A percentile compares a stretch with the other conserved stretches of the same genome.
These are phyloP conservation scores for Dalbergia oliveri DNA, from an alignment of 306 rosid species.

Conservation along the genomic window DNA sequence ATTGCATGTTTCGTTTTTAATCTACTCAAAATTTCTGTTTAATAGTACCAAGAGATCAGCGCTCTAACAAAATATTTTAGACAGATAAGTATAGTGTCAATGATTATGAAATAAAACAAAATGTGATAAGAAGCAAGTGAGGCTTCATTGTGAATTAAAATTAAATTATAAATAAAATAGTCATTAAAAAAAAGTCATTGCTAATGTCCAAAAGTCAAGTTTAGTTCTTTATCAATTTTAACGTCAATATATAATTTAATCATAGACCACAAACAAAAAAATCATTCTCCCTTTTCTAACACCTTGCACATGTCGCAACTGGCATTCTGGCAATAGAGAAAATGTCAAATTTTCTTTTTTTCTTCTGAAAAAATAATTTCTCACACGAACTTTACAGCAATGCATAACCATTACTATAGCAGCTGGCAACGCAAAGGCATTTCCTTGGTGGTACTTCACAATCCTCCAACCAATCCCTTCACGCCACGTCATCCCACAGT, in stretches of 20 bases:
- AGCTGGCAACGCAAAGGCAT: slow-evolving; percentile 18
- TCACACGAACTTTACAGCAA: no score
- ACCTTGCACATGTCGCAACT: background rate
- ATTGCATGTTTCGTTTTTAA: no score
- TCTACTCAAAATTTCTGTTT: no score
- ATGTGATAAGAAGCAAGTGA: no score
- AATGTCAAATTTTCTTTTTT: background rate
- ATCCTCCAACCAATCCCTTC: slow-evolving; percentile 1
- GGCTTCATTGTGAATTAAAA: no score
- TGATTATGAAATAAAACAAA: no score
- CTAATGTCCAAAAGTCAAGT: background rate
- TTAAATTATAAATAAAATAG: no score
- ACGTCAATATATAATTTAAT: background rate
- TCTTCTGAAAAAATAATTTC: background rate
- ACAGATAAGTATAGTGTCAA: no score
- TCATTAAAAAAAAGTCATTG: background rate
- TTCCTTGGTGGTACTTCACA: no score
- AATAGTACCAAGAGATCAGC: no score
- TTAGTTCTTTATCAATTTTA: background rate
- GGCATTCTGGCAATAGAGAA: background rate
- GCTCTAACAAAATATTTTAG: no score
- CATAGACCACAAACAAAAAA: background rate
- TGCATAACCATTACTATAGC: background rate
- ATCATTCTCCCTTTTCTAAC: background rate
- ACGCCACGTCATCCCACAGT: slow-evolving; percentile 41